Conservation (phyloP, 2,329 filamentous ascomycete genomes). For the Neoascochyta sp. region DNA sequence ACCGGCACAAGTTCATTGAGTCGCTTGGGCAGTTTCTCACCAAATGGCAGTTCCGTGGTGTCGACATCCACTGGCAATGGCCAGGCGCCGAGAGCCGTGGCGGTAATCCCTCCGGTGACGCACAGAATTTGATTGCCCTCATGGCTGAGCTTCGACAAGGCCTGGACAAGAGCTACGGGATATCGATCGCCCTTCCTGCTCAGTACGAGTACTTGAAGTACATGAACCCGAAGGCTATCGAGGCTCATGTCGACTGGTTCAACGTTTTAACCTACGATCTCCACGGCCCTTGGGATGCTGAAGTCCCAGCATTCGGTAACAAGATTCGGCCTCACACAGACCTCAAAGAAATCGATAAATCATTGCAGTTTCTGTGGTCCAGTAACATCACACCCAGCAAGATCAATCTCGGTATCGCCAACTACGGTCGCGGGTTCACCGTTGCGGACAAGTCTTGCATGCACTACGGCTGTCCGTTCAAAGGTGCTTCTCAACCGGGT, state of each 20-base stretch:
- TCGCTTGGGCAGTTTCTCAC: constrained; percentile 41
- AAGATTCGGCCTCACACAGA: constrained; percentile 44
- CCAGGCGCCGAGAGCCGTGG: constrained; percentile 31
- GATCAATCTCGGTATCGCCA: constrained; percentile 46
- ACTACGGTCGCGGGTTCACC: constrained; percentile 44
- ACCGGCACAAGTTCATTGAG: constrained; percentile 37
- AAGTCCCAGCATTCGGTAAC: constrained; percentile 23
- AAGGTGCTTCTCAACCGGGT: constrained; percentile 13
- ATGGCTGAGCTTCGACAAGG: constrained; percentile 20
- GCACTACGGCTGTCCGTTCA: constrained; percentile 19
- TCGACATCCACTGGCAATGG: constrained; percentile 49
- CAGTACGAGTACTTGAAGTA: constrained; percentile 25
- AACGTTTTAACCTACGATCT: constrained; percentile 50
- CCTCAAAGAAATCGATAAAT: constrained; percentile 45
- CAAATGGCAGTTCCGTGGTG: constrained; percentile 42
- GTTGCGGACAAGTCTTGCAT: constrained; percentile 16
- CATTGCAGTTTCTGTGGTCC: constrained; percentile 47
- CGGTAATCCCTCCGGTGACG: constrained; percentile 37
- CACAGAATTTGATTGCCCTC: constrained; percentile 16
- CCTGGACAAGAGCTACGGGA: constrained; percentile 15
- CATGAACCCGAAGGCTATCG: constrained; percentile 24
- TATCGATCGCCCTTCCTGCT: constrained; percentile 26
- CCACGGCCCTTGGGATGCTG: constrained; percentile 35
- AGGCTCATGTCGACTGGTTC: constrained; percentile 39
- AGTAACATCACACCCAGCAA: constrained; percentile 42